Evolutionary conservation across 805 yeast species (phyloP).

Genomic region (Candida schatavii): DNA sequence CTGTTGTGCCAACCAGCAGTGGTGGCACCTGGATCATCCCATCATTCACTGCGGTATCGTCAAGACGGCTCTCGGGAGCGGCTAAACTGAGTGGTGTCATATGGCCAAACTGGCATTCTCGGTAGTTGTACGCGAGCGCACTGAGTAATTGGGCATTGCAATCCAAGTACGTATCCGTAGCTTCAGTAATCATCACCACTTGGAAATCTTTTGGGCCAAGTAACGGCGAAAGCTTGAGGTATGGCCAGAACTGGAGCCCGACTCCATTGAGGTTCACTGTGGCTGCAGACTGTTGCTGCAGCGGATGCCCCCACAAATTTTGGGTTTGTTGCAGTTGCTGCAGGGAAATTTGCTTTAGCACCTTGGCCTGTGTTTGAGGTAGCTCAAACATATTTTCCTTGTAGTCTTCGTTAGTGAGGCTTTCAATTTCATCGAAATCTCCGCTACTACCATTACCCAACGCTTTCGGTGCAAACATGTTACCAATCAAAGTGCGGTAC

Average conservation of each 20-base stretch:
- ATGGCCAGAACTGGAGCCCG: constrained; percentile 54
- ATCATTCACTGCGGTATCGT: constrained; percentile 28
- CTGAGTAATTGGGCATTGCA: constrained; percentile 35
- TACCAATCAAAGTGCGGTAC: constrained; percentile 19
- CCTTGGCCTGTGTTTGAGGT: constrained; percentile 24
- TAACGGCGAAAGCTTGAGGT: constrained; percentile 55
- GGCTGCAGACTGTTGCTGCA: constrained; percentile 12
- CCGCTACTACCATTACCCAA: constrained; percentile 15
- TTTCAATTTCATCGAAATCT: not conserved
- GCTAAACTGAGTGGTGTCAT: constrained; percentile 30
- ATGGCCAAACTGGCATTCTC: constrained; percentile 48
- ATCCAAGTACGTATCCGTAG: constrained; percentile 19
- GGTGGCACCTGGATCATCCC: constrained; percentile 21
- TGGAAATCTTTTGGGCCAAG: constrained; percentile 50
- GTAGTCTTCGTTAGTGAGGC: not conserved
- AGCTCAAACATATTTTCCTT: constrained; percentile 19
- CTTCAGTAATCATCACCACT: constrained; percentile 41
- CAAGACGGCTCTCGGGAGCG: constrained; percentile 25
- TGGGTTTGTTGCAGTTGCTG: too few species aligned
- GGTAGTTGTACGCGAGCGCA: constrained; percentile 42
- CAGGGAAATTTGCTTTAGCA: constrained; percentile 35
- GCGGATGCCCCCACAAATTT: too few species aligned
- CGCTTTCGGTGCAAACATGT: constrained; percentile 9
- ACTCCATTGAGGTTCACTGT: constrained; percentile 44
- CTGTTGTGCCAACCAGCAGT: too few species aligned